Percentiles rank a stretch among this genome's conserved stretches.
phyloP scores from a whole-genome alignment of 163 green algal species.

The Chlamydomonas reinhardtii region DNA sequence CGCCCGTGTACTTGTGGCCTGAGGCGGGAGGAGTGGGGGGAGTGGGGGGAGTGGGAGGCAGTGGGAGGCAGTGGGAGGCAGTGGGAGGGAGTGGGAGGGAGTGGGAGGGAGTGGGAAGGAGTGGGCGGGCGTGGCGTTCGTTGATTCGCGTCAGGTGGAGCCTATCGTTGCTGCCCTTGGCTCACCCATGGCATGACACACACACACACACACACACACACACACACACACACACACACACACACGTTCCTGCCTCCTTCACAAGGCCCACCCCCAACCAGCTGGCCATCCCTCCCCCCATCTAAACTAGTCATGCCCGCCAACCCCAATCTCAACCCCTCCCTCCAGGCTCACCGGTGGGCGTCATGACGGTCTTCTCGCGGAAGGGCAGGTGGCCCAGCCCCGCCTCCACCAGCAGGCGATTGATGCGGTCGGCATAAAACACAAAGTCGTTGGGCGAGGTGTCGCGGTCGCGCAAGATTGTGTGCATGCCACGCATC shows the following conservation, averaged over 20 bases:
- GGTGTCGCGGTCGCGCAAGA: constrained; percentile 90
- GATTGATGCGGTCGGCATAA: constrained; percentile 92
- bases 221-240: too few relatives aligned
- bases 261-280: too few relatives aligned
- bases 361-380: constrained; percentile 91
- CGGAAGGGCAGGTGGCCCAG: constrained; percentile 95
- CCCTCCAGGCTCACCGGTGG: constrained; percentile 86
- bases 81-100: too few relatives aligned
- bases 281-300: too few relatives aligned
- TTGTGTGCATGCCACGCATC: constrained; percentile 98
- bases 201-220: too few relatives aligned
- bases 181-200: too few relatives aligned
- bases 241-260: too few relatives aligned
- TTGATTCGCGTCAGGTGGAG: too few relatives aligned
- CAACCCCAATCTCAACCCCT: background rate
- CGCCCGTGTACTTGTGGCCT: constrained; percentile 89
- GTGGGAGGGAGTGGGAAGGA: too few relatives aligned
- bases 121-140: too few relatives aligned
- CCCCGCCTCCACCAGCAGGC: constrained; percentile 94
- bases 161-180: too few relatives aligned
- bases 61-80: background rate
- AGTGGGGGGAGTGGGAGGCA: background rate
- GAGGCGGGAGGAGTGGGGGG: background rate
- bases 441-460: constrained; percentile 96
- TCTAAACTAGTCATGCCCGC: too few relatives aligned